A percentile compares a stretch with the other conserved stretches of the same genome.
These are phyloP conservation scores for Chaetomium tenue DNA, from an alignment of 495 filamentous ascomycete genomes.

Conservation along the genomic window DNA sequence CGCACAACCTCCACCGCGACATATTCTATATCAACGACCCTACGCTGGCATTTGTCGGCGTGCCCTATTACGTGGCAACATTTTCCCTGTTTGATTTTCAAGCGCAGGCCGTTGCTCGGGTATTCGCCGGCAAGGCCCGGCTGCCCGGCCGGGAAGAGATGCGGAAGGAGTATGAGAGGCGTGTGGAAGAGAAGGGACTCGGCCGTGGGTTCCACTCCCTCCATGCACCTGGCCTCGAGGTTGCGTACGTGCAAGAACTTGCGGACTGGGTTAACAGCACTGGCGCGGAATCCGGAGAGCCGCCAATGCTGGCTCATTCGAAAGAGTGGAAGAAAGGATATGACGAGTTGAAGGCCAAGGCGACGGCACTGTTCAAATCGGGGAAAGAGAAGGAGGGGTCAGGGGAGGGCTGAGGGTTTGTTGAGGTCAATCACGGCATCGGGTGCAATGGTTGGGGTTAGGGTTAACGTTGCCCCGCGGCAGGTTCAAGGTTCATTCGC, in stretches of 20 bases:
- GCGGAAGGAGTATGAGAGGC: constrained; percentile 52
- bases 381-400: neutral
- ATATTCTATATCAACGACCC: constrained; percentile 68
- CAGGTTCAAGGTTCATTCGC: too few relatives aligned
- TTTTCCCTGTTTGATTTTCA: constrained; percentile 68
- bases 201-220: constrained; percentile 57
- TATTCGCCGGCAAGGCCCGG: constrained; percentile 51
- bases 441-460: neutral
- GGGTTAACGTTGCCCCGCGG: too few relatives aligned
- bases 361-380: constrained; percentile 14
- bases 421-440: too few relatives aligned
- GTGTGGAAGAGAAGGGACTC: constrained; percentile 44
- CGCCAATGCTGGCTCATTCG: constrained; percentile 47
- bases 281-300: constrained; percentile 31
- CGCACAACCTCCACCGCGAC: constrained; percentile 67
- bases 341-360: constrained; percentile 22
- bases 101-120: constrained; percentile 56
- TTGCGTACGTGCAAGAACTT: constrained; percentile 55
- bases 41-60: constrained; percentile 59
- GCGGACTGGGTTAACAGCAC: constrained; percentile 54
- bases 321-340: constrained; percentile 40
- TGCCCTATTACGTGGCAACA: constrained; percentile 59
- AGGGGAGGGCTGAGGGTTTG: neutral
- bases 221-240: constrained; percentile 45
- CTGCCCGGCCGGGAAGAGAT: constrained; percentile 52